Base-by-base conservation (phyloP, 495 filamentous ascomycete genomes). In the Amorphotheca resinae region DNA sequence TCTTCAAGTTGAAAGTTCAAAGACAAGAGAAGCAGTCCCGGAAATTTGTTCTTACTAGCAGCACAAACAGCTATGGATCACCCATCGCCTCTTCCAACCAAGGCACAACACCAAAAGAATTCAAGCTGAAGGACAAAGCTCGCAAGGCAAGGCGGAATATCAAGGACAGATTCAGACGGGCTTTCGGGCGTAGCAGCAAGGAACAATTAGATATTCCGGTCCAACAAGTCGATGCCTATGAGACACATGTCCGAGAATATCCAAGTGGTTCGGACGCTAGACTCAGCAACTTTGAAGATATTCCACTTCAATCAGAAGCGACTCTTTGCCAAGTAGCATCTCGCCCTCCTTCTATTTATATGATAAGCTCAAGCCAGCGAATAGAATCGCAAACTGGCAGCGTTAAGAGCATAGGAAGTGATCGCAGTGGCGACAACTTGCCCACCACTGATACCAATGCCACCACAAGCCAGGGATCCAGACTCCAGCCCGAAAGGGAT, bases 71-170 rank as follows among this genome's bases (percentile, higher is more conserved):
- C 21, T 51, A 58, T 50, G 62, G 58, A 35, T 39, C 40, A 26
- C 42, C 56, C 28, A 45, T 53, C 20, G 38, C 48, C 17, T 59
- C 63, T 12, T 21, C 56, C 37, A 35, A 50, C 23, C 30, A 53
- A 11, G 16, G 41, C 0, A 14, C 44, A 12, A 14, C 44, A 12
- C 22, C 26, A 4, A 67, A 61, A 31, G 53, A 57, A 16, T 60
- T 51, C 14, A 60, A 60, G 9, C 48, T 79, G 23, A 69, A 68
- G 45, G 54, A 52, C 3, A 73, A 64, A 55, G 73, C 77, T 6
- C 70, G 79, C 35, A 72, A 69, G 15, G 67, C 78, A 9, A 84
- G 80, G 0, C 64, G 61, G 16, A 70, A 69, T 1, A 63, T 86
- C 49, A 82, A 75, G 49, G 68, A 68, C 30, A 76, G 71, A 33